Base-by-base conservation (phyloP, 257 asterid genomes). In the Fraxinus americana region DNA sequence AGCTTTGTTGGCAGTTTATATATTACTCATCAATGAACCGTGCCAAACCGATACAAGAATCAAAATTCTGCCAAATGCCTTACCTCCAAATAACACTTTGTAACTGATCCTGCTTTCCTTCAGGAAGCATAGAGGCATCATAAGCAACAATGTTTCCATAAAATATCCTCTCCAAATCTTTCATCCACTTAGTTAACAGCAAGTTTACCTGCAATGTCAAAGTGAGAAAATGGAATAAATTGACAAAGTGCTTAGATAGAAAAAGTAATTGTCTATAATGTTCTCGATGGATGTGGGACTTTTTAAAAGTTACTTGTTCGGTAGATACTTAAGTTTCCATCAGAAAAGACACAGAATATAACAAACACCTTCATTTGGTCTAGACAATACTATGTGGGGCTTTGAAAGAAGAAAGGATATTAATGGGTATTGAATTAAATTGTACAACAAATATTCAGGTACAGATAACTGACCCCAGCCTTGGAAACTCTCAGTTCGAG, bases 41-140 rank as follows among this genome's bases (percentile, higher is more conserved):
- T 29, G 82, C 63, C 63, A 82, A 74, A 79, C 45, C 54, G 66
- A 67, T 59, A 70, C 54, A 59, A 38, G 70, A 67, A 74, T 17
- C 38, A 75, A 69, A 35, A 76, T 80, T 81, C 25, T 72, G n/a
- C n/a, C 36, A 66, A 72, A 67, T 43, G 72, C 30, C 81, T 75
- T 87, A 93, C 99, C 97, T 92, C 99, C 99, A 95, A 75, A 95
- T 89, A 34, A 86, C 98, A 66, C 76, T 87, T 85, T 90, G 93
- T 83, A 95, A 78, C 77, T 91, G 97, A 74, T 95, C 96, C 80
- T 84, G 92, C 87, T 91, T 93, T 54, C 97, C 99, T 61, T 85
- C 91, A 45, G 89, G 88, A 67, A 87, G 85, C 83, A 91, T 73
- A 75, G 98, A 97, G 82, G 92, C 90, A 85, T 95, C 97, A 82